phyloP scores from a whole-genome alignment of 192 early-diverging fungal species.

The Lobosporangium transversale region DNA sequence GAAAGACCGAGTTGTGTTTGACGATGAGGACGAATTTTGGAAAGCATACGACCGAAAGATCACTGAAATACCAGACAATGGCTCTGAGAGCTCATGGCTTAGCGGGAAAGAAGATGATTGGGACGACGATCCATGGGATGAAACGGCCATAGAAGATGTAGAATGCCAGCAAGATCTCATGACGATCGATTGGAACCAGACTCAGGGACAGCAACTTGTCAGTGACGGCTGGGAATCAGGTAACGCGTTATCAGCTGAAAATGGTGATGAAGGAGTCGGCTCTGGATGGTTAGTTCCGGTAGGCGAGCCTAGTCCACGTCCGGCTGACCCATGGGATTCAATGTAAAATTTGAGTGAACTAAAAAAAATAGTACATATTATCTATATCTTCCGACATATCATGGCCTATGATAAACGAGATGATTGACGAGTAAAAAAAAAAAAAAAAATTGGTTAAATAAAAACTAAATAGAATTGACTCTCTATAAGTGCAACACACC shows the following conservation, averaged over 20 bases:
- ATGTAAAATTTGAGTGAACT: too few species aligned
- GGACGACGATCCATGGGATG: neutral
- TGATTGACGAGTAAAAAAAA: too few species aligned
- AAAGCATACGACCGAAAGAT: slow-evolving; percentile 1
- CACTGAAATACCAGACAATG: too few species aligned
- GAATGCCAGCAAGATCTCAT: neutral
- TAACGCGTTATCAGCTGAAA: neutral
- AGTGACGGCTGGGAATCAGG: neutral
- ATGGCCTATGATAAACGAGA: too few species aligned
- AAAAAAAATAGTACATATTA: too few species aligned
- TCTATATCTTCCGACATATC: too few species aligned
- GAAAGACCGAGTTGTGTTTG: slow-evolving; percentile 6
- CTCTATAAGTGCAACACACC: too few species aligned
- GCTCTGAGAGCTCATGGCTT: neutral
- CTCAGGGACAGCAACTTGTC: neutral
- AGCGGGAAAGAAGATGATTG: neutral
- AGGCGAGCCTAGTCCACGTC: too few species aligned
- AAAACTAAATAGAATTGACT: too few species aligned
- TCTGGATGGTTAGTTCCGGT: too few species aligned
- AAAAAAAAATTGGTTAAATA: too few species aligned
- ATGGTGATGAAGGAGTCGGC: neutral
- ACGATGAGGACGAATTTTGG: slow-evolving; percentile 26
- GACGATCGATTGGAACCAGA: neutral
- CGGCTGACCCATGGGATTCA: too few species aligned
- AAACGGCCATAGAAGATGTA: neutral